Percentiles rank a stretch among this genome's conserved stretches.
Conservation (phyloP, 208 protist genomes). For the Leishmania gerbilli region DNA sequence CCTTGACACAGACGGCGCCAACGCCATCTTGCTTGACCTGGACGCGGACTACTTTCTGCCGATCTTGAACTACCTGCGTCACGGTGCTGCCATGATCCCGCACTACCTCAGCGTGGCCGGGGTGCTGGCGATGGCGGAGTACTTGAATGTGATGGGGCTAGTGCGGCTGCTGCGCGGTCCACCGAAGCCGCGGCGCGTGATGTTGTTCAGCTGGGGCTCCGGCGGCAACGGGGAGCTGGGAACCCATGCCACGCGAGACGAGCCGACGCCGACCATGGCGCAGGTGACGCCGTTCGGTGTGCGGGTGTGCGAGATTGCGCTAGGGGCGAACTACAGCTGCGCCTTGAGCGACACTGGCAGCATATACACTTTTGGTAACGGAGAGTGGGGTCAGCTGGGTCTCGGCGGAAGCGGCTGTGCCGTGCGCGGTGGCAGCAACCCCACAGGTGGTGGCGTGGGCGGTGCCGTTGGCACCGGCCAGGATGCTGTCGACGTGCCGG, state of each 20-base stretch:
- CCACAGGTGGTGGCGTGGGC: neutral
- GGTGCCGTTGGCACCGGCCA: constrained; percentile 3
- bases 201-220: constrained; percentile 85
- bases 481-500: constrained; percentile 31
- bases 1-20: constrained; percentile 65
- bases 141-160: constrained; percentile 70
- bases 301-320: constrained; percentile 66
- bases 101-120: constrained; percentile 44
- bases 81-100: constrained; percentile 64
- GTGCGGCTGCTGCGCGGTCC: constrained; percentile 46
- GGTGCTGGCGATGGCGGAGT: constrained; percentile 79
- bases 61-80: constrained; percentile 84
- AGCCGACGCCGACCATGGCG: constrained; percentile 54
- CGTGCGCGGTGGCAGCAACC: constrained; percentile 3
- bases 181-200: constrained; percentile 42
- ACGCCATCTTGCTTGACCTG: constrained; percentile 76
- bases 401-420: constrained; percentile 33
- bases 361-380: constrained; percentile 84
- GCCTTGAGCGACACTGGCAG: constrained; percentile 56
- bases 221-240: constrained; percentile 81
- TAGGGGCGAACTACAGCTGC: constrained; percentile 87
- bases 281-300: constrained; percentile 66
- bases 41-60: constrained; percentile 82
- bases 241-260: constrained; percentile 64
- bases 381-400: constrained; percentile 88